These are phyloP conservation scores for Alternaria sp. DNA, from an alignment of 2,329 filamentous ascomycete species.

Conservation along the genomic window DNA sequence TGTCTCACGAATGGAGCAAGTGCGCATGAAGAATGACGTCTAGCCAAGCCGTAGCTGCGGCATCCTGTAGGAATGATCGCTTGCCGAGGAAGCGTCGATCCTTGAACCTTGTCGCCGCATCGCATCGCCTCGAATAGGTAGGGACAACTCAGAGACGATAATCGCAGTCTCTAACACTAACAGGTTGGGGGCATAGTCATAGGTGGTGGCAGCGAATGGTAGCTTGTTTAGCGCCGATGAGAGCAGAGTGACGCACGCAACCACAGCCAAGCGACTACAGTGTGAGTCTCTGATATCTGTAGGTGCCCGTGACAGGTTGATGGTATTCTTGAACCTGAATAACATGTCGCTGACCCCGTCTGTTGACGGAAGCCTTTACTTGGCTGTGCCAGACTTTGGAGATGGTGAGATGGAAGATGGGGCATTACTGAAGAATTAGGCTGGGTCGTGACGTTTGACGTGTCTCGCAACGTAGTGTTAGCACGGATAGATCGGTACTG, in stretches of 20 bases:
- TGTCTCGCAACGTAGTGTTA: neutral
- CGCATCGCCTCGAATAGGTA: neutral
- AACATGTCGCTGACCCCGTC: neutral
- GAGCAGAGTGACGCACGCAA: conserved; percentile 7
- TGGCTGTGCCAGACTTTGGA: neutral
- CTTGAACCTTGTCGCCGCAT: conserved; percentile 7
- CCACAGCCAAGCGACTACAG: neutral
- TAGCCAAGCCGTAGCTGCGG: conserved; percentile 14
- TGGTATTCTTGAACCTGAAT: neutral
- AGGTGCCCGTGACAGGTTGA: conserved; percentile 2
- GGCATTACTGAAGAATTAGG: neutral
- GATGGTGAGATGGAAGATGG: neutral
- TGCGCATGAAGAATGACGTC: conserved; percentile 21
- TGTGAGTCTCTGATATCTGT: neutral
- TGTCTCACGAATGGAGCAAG: conserved; percentile 21
- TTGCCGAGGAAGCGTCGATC: conserved; percentile 11
- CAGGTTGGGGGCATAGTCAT: neutral
- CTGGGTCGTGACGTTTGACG: neutral
- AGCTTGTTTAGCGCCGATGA: neutral
- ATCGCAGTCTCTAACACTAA: neutral
- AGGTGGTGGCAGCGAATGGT: neutral
- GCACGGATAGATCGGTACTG: conserved; percentile 1
- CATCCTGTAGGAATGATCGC: conserved; percentile 8
- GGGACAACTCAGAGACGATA: conserved; percentile 7
- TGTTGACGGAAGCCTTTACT: neutral